Evolutionary conservation across 805 yeast genomes (phyloP), one percentile per base, ranked within the genome.

Genomic region (Henningerozyma blattae): DNA sequence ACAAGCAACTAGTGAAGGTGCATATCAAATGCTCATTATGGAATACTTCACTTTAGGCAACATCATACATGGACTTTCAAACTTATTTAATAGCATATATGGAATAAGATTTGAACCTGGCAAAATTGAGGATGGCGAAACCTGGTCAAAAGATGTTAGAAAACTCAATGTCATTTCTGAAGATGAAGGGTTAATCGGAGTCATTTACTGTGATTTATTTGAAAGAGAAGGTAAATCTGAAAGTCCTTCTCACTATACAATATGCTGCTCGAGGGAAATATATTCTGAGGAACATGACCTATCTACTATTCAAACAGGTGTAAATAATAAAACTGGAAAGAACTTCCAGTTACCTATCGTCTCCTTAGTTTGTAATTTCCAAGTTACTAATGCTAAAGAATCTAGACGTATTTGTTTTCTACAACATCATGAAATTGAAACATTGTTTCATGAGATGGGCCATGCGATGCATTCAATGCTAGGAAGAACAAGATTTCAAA

Each of bases 391-490:
- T 3, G 65, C 58, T 20, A 46, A 50, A n/a, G 42, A 46, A 5
- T 48, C 49, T 4, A 47, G 56, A 9, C 55, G 58, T 8, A 69
- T 72, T 16, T 76, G 87, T 20, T 60, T 82, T 15, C 58, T 89
- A 27, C 65, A 77, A 10, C 64, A 83, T 37, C 71, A 68, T 37
- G 97, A 91, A 48, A 86, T 89, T 15, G 95, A 89, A 47, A 91
- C 98, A 0, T 61, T 91, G 15, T 91, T 91, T 62, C 98, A 91
- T 58, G 98, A 91, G 58, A 86, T 91, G 95, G 98, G 98, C 1
- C 98, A 91, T 57, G 97, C 97, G 1, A 81, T 91, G 73, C 98
- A 91, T 55, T 84, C 96, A 3, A 89, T 91, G 95, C 61, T 91
- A 15, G 98, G 97, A 0, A 69, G 89, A 41, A 91, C 98, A 0